These are phyloP conservation scores for Fusarium falciforme DNA, from an alignment of 2,329 filamentous ascomycete species.

Conservation along the genomic window DNA sequence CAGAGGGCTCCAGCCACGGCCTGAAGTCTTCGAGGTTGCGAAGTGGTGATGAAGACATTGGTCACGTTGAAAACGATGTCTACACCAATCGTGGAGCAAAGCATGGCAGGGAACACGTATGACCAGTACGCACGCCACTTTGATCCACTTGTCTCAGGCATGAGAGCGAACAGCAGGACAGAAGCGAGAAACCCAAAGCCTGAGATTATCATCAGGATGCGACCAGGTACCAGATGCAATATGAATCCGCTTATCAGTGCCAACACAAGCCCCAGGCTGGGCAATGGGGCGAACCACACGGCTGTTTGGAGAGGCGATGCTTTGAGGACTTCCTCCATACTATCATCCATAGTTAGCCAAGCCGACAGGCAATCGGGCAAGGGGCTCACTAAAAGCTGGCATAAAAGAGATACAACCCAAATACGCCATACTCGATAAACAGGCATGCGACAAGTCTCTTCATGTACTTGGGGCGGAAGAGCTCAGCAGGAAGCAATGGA, in stretches of 20 bases:
- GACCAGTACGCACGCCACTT: slow-evolving; percentile 69
- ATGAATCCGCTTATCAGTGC: slow-evolving; percentile 71
- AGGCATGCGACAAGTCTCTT: slow-evolving; percentile 68
- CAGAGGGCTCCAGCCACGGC: slow-evolving; percentile 78
- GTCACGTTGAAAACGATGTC: slow-evolving; percentile 81
- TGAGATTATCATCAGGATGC: slow-evolving; percentile 71
- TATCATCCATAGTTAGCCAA: slow-evolving; percentile 39
- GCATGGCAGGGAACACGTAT: slow-evolving; percentile 77
- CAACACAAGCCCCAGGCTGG: slow-evolving; percentile 74
- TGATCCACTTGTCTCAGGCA: slow-evolving; percentile 62
- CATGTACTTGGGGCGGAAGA: slow-evolving; percentile 79
- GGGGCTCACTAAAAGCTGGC: slow-evolving; percentile 71
- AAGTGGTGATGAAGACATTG: slow-evolving; percentile 83
- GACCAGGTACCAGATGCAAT: slow-evolving; percentile 73
- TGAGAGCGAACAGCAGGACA: slow-evolving; percentile 72
- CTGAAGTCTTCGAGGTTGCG: slow-evolving; percentile 72
- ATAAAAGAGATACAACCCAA: slow-evolving; percentile 77
- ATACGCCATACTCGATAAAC: slow-evolving; percentile 74
- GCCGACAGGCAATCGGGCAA: neutral
- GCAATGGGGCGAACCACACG: slow-evolving; percentile 76
- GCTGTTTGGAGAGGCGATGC: slow-evolving; percentile 71
- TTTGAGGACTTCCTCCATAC: slow-evolving; percentile 70
- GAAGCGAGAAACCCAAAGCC: slow-evolving; percentile 68
- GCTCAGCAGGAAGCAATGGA: slow-evolving; percentile 75
- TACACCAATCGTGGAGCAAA: slow-evolving; percentile 76